These are phyloP conservation scores for Ustilago lituana DNA, from an alignment of 1,284 basidiomycete genomes.

Conservation along the genomic window DNA sequence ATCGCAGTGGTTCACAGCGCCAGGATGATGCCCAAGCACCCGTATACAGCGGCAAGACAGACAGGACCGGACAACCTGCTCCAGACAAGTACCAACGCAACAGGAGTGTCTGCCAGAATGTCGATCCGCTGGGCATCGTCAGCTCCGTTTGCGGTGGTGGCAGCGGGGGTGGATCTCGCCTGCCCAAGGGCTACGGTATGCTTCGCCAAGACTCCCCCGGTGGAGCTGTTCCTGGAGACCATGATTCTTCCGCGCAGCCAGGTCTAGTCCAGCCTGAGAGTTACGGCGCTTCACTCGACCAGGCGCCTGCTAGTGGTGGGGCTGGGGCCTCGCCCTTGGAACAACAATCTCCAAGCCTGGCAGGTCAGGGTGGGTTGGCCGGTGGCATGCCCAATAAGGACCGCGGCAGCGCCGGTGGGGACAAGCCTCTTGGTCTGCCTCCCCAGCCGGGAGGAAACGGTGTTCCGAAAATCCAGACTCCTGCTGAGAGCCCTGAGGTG, in stretches of 20 bases:
- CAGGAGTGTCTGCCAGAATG: slow-evolving; percentile 26
- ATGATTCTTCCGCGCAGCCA: no score
- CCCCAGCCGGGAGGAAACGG: neutral
- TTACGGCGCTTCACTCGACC: neutral
- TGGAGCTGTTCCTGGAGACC: neutral
- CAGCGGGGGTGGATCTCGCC: slow-evolving; percentile 8
- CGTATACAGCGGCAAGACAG: slow-evolving; percentile 21
- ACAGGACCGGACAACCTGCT: slow-evolving; percentile 29
- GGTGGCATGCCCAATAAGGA: no score
- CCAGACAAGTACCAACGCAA: slow-evolving; percentile 34
- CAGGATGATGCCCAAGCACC: slow-evolving; percentile 20
- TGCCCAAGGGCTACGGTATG: slow-evolving; percentile 18
- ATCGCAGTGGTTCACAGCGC: slow-evolving; percentile 32
- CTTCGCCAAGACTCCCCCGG: slow-evolving; percentile 16
- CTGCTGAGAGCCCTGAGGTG: no score
- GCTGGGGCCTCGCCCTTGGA: no score
- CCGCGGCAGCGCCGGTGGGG: no score
- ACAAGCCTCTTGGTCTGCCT: no score
- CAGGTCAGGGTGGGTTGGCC: no score
- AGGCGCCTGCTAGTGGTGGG: neutral
- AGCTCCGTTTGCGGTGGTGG: slow-evolving; percentile 32
- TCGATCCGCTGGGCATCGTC: slow-evolving; percentile 36
- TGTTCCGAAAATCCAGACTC: no score
- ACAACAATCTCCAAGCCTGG: no score
- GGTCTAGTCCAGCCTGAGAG: neutral